Evolutionary conservation across 305 asterid genomes (phyloP), one percentile per base, ranked within the genome.

Genomic region (Solanum hybrid): DNA sequence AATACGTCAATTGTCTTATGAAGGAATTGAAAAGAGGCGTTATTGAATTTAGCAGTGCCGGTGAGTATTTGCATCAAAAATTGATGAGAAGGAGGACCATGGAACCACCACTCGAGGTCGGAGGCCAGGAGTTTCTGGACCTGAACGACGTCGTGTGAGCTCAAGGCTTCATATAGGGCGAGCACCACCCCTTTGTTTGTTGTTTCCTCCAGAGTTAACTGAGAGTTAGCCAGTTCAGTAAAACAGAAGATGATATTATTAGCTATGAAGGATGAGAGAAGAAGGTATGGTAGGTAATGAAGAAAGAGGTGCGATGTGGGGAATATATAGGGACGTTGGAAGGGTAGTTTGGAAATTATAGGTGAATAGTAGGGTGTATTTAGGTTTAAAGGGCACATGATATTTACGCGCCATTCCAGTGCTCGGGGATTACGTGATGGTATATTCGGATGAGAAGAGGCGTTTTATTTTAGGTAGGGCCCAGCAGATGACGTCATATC

Each of bases 101-200:
- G 99, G 95, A 97, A 97, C 99, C 99, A 97, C 99, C 99, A 97
- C 98, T 97, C 99, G 90, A 97, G 97, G 90, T 97, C 98, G 17
- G 98, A 64, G 92, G 98, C 95, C 72, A 97, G 94, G 42, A 97
- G 93, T 87, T 89, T 89, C 92, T 93, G 96, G 95, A 96, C 95
- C 76, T 71, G 89, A 87, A 84, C 96, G 87, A 93, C 95, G 98
- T 97, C 96, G 86, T 92, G 96, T 89, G 79, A 17, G 88, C 91
- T 96, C 92, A 97, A 89, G 97, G 99, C 99, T 86, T 96, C 98
- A 94, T 97, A 97, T 79, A 97, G 96, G 98, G 98, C 96, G 96
- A 95, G 90, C 93, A 96, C 99, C 96, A 95, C 96, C 98, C 95
- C 94, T 89, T 92, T 89, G 96, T 90, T 95, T 86, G 56, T 32